phyloP scores from a whole-genome alignment of 352 stramenopile genomes.

The Phytophthora constricta region DNA sequence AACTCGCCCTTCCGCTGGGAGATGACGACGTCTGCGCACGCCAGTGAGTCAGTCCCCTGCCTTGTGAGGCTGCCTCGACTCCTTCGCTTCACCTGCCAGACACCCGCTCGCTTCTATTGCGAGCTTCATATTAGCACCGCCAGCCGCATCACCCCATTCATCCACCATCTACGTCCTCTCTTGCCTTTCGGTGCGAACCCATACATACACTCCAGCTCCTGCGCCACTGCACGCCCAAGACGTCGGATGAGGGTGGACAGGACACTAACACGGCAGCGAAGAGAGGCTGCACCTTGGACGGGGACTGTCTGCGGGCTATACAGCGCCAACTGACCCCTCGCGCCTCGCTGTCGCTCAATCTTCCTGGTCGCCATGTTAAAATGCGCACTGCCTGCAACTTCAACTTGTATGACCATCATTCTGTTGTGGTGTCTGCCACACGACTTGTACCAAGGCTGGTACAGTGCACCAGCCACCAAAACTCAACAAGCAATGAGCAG shows the following conservation, averaged over 20 bases:
- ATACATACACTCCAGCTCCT: constrained; percentile 62
- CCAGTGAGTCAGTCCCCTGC: neutral
- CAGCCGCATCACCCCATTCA: too few species aligned
- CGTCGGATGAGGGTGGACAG: neutral
- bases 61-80: neutral
- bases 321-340: constrained; percentile 54
- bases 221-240: constrained; percentile 40
- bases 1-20: constrained; percentile 74
- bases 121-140: too few species aligned
- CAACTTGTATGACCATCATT: constrained; percentile 45
- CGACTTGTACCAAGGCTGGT: too few species aligned
- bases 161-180: neutral
- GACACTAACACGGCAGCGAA: neutral
- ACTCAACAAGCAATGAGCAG: too few species aligned
- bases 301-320: constrained; percentile 66
- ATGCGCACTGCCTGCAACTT: constrained; percentile 36
- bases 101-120: constrained; percentile 54
- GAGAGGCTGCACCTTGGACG: constrained; percentile 37
- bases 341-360: constrained; percentile 51
- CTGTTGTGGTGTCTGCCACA: constrained; percentile 31
- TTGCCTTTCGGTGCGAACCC: constrained; percentile 61
- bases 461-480: too few species aligned
- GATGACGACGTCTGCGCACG: constrained; percentile 71
- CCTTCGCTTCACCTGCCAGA: constrained; percentile 50
- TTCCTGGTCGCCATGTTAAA: constrained; percentile 28